These are phyloP conservation scores for Tetrapisispora fleetii DNA, from an alignment of 805 yeast species.

Conservation along the genomic window DNA sequence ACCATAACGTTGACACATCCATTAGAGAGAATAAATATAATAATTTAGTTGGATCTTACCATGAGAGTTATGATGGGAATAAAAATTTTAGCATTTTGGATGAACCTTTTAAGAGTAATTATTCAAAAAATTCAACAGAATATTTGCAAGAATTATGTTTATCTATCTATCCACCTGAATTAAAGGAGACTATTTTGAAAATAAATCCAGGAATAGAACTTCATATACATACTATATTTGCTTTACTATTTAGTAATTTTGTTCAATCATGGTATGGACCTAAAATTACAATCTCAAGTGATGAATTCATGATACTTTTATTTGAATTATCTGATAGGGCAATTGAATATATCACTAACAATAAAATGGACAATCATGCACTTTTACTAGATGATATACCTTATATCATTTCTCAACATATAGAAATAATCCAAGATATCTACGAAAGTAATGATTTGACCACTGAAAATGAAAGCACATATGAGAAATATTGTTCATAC, in stretches of 20 bases:
- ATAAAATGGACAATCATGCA: constrained; percentile 7
- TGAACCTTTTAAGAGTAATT: constrained; percentile 12
- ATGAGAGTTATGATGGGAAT: neutral
- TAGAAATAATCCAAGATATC: constrained; percentile 5
- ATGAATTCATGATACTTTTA: constrained; percentile 12
- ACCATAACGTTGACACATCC: neutral
- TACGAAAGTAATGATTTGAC: neutral
- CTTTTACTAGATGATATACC: constrained; percentile 22
- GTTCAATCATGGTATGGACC: constrained; percentile 25
- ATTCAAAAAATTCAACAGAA: constrained; percentile 14
- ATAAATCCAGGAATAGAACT: constrained; percentile 9
- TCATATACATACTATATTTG: constrained; percentile 17
- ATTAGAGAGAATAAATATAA: neutral
- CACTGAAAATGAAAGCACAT: neutral
- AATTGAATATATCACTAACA: constrained; percentile 4
- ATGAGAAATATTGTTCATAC: constrained; percentile 8
- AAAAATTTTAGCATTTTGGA: constrained; percentile 3
- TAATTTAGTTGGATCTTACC: neutral
- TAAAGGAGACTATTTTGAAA: constrained; percentile 9
- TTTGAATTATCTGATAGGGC: constrained; percentile 11
- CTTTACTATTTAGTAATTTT: constrained; percentile 21
- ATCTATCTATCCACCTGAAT: constrained; percentile 15
- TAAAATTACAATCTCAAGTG: constrained; percentile 22
- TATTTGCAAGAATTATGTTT: constrained; percentile 21
- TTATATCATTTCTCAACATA: constrained; percentile 16